Evolutionary conservation across 176 grass and related monocot genomes (phyloP).

Genomic region (Oryza longistaminata): DNA sequence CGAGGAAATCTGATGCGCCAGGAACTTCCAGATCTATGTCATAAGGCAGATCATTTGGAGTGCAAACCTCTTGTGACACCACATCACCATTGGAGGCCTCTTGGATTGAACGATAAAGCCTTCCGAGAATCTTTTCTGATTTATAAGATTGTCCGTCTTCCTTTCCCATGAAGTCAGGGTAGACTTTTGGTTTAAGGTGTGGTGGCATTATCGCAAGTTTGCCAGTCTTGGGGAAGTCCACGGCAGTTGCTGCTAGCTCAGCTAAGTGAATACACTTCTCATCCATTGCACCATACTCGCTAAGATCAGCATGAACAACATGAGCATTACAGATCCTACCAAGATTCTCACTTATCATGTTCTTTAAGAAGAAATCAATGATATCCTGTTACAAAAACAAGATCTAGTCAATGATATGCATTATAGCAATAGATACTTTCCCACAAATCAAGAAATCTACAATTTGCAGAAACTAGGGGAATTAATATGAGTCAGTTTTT

Average conservation of each 20-base stretch:
- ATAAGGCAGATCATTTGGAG: conserved; percentile 59
- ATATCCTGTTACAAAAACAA: conserved; percentile 64
- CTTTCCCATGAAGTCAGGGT: conserved; percentile 94
- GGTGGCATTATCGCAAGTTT: conserved; percentile 66
- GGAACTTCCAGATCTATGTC: conserved; percentile 73
- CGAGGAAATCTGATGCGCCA: conserved; percentile 59
- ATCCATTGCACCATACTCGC: conserved; percentile 86
- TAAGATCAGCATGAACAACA: conserved; percentile 88
- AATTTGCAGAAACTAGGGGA: conserved; percentile 14
- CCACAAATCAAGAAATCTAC: conserved; percentile 8
- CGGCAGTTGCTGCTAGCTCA: conserved; percentile 81
- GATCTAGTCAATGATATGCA: conserved; percentile 1
- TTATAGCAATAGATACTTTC: not conserved
- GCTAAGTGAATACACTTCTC: conserved; percentile 82
- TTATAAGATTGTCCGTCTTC: conserved; percentile 70
- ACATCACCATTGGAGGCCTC: conserved; percentile 27
- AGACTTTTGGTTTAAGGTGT: conserved; percentile 71
- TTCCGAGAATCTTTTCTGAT: conserved; percentile 78
- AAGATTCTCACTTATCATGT: conserved; percentile 89
- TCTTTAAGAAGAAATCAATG: conserved; percentile 91
- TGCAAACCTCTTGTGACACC: conserved; percentile 45
- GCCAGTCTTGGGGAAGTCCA: conserved; percentile 94
- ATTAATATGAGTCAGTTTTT: not conserved
- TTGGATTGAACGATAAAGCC: conserved; percentile 55
- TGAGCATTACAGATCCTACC: conserved; percentile 94